Conservation (phyloP, 140 eudicot species). For the Anethum foeniculum region DNA sequence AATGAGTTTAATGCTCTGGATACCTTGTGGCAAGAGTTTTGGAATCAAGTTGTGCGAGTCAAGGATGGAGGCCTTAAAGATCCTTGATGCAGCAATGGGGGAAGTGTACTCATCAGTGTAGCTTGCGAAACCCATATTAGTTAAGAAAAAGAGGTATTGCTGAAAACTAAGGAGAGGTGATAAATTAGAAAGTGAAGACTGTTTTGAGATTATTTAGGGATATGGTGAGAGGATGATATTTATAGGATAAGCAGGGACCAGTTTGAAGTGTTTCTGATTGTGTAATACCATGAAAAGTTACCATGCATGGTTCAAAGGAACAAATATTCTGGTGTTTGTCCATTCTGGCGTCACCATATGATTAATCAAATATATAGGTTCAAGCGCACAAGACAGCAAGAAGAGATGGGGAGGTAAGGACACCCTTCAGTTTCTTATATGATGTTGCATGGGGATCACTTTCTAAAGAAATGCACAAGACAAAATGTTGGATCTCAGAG, state of each 20-base stretch:
- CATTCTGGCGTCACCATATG: neutral
- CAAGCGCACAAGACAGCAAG: neutral
- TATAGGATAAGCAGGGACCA: neutral
- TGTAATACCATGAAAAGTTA: neutral
- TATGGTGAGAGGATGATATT: neutral
- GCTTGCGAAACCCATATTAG: neutral
- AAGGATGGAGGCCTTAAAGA: slow-evolving; percentile 3
- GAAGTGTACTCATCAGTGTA: slow-evolving; percentile 4
- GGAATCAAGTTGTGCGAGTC: slow-evolving; percentile 9
- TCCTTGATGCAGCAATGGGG: slow-evolving; percentile 1
- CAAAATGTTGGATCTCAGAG: neutral
- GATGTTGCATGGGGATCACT: neutral
- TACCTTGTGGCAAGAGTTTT: slow-evolving; percentile 6
- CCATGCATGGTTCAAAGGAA: neutral
- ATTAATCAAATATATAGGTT: neutral
- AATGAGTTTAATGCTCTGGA: neutral
- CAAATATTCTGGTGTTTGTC: neutral
- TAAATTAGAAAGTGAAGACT: too few relatives aligned
- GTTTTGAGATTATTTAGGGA: neutral
- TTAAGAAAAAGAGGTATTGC: too few relatives aligned
- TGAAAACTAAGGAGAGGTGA: neutral
- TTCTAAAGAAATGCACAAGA: neutral
- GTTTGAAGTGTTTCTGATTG: neutral
- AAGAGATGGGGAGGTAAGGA: neutral
- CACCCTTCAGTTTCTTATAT: neutral